Percentiles rank a stretch among this genome's conserved stretches.
Evolutionary conservation across 2,329 filamentous ascomycete genomes (phyloP).

Genomic region (Fusarium fracticaudum): DNA sequence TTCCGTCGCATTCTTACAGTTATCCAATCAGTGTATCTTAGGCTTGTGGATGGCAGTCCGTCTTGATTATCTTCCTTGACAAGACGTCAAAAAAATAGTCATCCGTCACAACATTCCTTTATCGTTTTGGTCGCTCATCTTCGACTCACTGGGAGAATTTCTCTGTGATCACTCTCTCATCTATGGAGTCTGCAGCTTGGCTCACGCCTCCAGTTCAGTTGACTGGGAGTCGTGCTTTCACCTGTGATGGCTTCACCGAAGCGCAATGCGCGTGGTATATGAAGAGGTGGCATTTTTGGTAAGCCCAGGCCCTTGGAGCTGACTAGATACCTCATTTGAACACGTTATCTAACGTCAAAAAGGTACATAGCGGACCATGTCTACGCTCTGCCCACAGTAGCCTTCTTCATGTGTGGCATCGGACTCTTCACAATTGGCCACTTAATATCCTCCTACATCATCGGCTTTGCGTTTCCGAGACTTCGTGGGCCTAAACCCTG

Average conservation of each 20-base stretch:
- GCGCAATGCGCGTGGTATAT: not conserved
- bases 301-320: not conserved
- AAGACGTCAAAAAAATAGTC: not conserved
- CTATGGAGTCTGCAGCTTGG: not conserved
- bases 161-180: fast-evolving
- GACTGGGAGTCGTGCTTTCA: not conserved
- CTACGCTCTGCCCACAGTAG: not conserved
- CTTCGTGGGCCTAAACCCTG: fast-evolving
- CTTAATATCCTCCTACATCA: not conserved
- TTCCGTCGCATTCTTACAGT: fast-evolving
- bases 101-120: no score
- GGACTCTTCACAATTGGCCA: not conserved
- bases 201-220: not conserved
- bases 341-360: fast-evolving
- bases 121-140: no score
- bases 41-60: not conserved
- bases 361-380: not conserved
- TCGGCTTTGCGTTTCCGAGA: not conserved
- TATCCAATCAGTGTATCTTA: not conserved
- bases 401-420: not conserved
- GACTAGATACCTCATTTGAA: fast-evolving
- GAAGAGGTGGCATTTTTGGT: not conserved
- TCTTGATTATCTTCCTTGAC: fast-evolving
- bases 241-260: not conserved
- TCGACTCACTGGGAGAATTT: not conserved